Conservation (phyloP, 805 yeast species). For the Spencermartinsiella europaea region DNA sequence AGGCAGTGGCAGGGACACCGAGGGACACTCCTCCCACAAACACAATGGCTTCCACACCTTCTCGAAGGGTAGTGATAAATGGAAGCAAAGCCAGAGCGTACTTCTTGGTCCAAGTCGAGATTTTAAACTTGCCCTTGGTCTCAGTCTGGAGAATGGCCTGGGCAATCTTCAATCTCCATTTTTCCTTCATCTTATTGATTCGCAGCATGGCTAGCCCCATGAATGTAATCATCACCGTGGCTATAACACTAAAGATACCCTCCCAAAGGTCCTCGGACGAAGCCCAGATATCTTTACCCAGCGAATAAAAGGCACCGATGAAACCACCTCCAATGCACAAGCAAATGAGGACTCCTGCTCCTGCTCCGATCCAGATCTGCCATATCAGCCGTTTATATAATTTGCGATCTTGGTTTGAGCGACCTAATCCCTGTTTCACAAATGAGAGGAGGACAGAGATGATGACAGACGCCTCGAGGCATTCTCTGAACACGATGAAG, state of each 20-base stretch:
- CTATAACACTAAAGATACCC: conserved; percentile 88
- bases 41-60: conserved; percentile 94
- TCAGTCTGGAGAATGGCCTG: conserved; percentile 65
- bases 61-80: conserved; percentile 86
- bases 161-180: conserved; percentile 96
- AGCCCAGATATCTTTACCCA: conserved; percentile 80
- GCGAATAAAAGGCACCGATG: conserved; percentile 85
- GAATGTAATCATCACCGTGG: conserved; percentile 78
- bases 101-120: conserved; percentile 48
- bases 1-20: conserved; percentile 57
- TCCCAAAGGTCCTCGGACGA: conserved; percentile 93
- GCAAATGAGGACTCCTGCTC: conserved; percentile 71
- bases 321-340: conserved; percentile 83
- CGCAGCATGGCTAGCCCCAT: conserved; percentile 98
- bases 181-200: conserved; percentile 91
- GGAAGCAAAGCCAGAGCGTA: conserved; percentile 89
- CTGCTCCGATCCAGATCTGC: conserved; percentile 87
- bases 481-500: conserved; percentile 89
- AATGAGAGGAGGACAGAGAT: conserved; percentile 89
- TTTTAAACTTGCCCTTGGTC: conserved; percentile 40
- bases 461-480: conserved; percentile 86
- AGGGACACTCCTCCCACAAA: conserved; percentile 95
- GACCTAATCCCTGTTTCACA: conserved; percentile 81
- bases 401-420: conserved; percentile 28
- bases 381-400: conserved; percentile 57